A percentile compares a stretch with the other conserved stretches of the same genome.
These are phyloP conservation scores for Aeschynomene evenia DNA, from an alignment of 306 rosid genomes.

Conservation along the genomic window DNA sequence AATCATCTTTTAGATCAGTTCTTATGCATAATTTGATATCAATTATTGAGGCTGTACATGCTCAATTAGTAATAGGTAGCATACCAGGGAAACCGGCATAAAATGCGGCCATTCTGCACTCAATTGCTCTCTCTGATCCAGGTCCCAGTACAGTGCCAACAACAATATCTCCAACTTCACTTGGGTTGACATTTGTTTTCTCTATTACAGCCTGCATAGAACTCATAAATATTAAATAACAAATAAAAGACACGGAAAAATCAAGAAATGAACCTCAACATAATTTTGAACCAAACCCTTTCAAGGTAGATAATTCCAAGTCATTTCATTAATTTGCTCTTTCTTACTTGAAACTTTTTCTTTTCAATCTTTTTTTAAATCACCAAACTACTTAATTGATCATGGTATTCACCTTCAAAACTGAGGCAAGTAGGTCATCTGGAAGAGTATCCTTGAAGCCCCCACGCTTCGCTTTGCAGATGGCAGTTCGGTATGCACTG, in stretches of 20 bases:
- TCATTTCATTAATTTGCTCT: background rate
- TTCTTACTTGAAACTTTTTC: background rate
- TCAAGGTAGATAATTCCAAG: background rate
- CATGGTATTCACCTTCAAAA: constrained; percentile 61
- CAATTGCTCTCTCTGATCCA: constrained; percentile 83
- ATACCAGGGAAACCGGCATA: constrained; percentile 93
- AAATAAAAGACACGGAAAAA: background rate
- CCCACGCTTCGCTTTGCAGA: constrained; percentile 86
- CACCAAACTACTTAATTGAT: background rate
- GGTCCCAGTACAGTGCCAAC: constrained; percentile 91
- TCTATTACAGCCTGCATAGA: constrained; percentile 69
- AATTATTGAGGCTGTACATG: background rate
- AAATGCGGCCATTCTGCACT: constrained; percentile 91
- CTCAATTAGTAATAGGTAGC: background rate
- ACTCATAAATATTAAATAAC: constrained; percentile 16
- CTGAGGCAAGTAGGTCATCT: constrained; percentile 86
- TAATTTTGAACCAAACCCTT: background rate
- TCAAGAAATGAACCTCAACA: background rate
- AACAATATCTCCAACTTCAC: constrained; percentile 83
- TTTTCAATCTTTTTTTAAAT: background rate
- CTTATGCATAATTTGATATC: background rate
- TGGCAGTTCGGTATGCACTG: constrained; percentile 83
- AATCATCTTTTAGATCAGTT: background rate
- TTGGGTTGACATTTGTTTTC: constrained; percentile 73
- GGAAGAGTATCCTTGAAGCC: constrained; percentile 86